Conservation (phyloP, 495 filamentous ascomycete species). For the Penicillium coprophilum region DNA sequence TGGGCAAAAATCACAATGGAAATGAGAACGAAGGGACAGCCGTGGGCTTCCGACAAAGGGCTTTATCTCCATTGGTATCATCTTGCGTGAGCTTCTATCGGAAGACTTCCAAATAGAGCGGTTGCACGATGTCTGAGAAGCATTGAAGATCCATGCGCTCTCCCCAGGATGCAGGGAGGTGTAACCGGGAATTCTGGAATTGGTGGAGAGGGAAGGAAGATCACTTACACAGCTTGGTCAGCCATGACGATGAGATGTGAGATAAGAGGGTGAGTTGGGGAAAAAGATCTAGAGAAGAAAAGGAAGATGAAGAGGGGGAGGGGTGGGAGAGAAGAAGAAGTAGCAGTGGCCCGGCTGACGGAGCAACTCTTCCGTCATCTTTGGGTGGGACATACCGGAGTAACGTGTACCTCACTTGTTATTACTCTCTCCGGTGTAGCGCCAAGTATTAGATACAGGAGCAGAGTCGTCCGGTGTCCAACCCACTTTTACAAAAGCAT, state of each 20-base stretch:
- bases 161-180: background rate
- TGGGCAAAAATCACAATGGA: slow-evolving; percentile 19
- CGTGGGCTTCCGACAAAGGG: slow-evolving; percentile 13
- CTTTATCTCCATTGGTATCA: slow-evolving; percentile 7
- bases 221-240: slow-evolving; percentile 60
- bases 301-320: slow-evolving; percentile 19
- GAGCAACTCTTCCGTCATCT: slow-evolving; percentile 48
- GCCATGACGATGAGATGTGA: slow-evolving; percentile 33
- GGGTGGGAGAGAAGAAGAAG: slow-evolving; percentile 21
- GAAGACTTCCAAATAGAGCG: slow-evolving; percentile 4
- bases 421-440: slow-evolving; percentile 27
- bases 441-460: slow-evolving; percentile 37
- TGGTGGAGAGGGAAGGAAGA: slow-evolving; percentile 12
- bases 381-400: slow-evolving; percentile 39
- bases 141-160: slow-evolving; percentile 1
- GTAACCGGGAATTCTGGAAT: slow-evolving; percentile 6
- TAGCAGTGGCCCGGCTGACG: slow-evolving; percentile 35
- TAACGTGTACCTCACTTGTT: slow-evolving; percentile 15
- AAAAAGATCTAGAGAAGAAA: slow-evolving; percentile 14
- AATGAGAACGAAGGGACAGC: slow-evolving; percentile 5
- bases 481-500: slow-evolving; percentile 29
- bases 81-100: slow-evolving; percentile 10
- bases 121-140: slow-evolving; percentile 6
- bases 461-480: slow-evolving; percentile 45
- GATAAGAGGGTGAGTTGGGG: slow-evolving; percentile 9